Evolutionary conservation across 1,284 basidiomycete genomes (phyloP), one percentile per base, ranked within the genome.

Genomic region (Coriolopsis trogii): DNA sequence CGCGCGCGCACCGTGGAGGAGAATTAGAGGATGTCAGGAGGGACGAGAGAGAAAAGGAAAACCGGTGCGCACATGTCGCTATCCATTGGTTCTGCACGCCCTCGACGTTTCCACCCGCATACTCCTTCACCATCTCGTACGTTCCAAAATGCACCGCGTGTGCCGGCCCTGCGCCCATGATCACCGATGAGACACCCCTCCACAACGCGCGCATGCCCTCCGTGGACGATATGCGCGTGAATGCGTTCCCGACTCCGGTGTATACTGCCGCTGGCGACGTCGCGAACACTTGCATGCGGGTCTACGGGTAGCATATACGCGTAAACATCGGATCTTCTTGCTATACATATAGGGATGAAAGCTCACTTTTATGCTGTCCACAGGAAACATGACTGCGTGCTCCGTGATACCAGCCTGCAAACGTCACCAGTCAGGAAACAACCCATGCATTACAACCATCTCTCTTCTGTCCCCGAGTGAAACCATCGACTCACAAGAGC

Each of bases 91-190:
- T 91, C 51, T 55, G 52, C 39, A 43, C 62, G 23, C 90, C 91
- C 36, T 76, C 78, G 37, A 82, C 76, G 67, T 95, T 93, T 3
- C 95, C 96, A 20, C 96, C 97, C 41, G 85, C 88, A 24, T 95
- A 71, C 66, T 99, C 96, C 72, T 98, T 96, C 36, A 98, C 85
- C 15, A 91, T 85, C 73, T 99, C 97, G 70, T 99, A 92, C 52
- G 88, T 91, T 34, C 96, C 97, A 70, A 99, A 99, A 73, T 99
- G 96, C 33, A 98, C 89, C 6, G 97, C 97, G 67, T 99, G 97
- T 4, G 97, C 97, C 16, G 97, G 97, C 23, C 97, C 97, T 6
- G 97, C 97, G 51, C 97, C 97, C 60, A 98, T 76, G 62, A 97
- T 95, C 29, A 99, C 96, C n/a, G 92, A 95, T 26, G 91, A 92